A percentile compares a stretch with the other conserved stretches of the same genome.
Evolutionary conservation across 768 basidiomycete genomes (phyloP).

Genomic region (Agrocybe chaxingu): DNA sequence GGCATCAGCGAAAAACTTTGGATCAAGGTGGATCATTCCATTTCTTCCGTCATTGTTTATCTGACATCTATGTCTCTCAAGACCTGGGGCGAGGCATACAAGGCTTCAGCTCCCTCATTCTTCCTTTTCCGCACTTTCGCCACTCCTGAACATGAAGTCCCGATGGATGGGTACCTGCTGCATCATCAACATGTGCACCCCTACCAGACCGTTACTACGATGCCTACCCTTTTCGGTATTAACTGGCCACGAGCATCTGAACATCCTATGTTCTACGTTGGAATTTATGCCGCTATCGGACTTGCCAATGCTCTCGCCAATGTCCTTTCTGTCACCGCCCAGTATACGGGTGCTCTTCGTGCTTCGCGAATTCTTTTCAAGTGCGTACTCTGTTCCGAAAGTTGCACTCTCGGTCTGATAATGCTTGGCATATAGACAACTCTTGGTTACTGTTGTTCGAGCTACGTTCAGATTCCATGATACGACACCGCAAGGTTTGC

Average conservation of each 20-base stretch:
- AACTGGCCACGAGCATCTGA: slow-evolving; percentile 46
- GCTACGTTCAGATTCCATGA: slow-evolving; percentile 88
- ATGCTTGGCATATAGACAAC: slow-evolving; percentile 32
- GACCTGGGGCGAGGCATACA: slow-evolving; percentile 70
- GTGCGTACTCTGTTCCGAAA: slow-evolving; percentile 20
- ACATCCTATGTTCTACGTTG: slow-evolving; percentile 64
- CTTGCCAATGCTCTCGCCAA: slow-evolving; percentile 42
- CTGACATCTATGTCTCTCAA: slow-evolving; percentile 14
- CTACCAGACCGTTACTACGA: slow-evolving; percentile 22
- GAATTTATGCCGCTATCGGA: slow-evolving; percentile 56
- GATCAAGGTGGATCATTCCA: slow-evolving; percentile 53
- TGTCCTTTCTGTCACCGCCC: slow-evolving; percentile 41
- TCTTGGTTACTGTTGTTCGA: slow-evolving; percentile 68
- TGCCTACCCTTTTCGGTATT: slow-evolving; percentile 26
- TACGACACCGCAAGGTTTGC: slow-evolving; percentile 70
- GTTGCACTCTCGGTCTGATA: slow-evolving; percentile 21
- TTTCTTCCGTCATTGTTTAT: neutral
- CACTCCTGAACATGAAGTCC: slow-evolving; percentile 33
- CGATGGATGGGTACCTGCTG: slow-evolving; percentile 28
- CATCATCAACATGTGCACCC: slow-evolving; percentile 21
- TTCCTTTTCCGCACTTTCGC: slow-evolving; percentile 34
- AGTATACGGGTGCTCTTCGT: slow-evolving; percentile 51
- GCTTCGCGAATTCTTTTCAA: slow-evolving; percentile 36
- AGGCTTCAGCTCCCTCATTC: slow-evolving; percentile 18
- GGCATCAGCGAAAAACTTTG: slow-evolving; percentile 64